Conservation (phyloP, 495 filamentous ascomycete species). For the Aspergillus ostianus region DNA sequence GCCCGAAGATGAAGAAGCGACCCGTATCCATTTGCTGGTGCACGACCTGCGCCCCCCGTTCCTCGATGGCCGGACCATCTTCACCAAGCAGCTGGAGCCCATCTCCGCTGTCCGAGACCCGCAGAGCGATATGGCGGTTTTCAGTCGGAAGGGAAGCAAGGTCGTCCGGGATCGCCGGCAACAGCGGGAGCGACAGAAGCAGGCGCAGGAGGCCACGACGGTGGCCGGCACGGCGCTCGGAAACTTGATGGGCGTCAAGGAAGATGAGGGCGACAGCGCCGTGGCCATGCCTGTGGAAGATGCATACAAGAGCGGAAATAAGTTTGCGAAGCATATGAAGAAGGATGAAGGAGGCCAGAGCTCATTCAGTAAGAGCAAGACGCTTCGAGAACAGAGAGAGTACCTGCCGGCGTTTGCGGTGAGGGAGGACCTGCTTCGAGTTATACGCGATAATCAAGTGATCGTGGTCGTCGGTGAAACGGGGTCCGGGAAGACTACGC, state of each 20-base stretch:
- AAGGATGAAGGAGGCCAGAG: conserved; percentile 80
- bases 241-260: conserved; percentile 92
- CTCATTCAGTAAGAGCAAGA: conserved; percentile 89
- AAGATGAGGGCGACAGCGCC: conserved; percentile 90
- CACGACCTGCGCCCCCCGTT: conserved; percentile 96
- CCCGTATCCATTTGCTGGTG: conserved; percentile 84
- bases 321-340: conserved; percentile 89
- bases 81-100: conserved; percentile 96
- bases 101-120: conserved; percentile 90
- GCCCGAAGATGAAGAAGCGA: conserved; percentile 89
- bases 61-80: conserved; percentile 89
- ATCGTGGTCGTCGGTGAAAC: conserved; percentile 96
- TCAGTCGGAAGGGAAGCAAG: conserved; percentile 91
- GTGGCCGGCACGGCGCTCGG: conserved; percentile 88
- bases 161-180: conserved; percentile 88
- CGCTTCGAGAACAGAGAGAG: conserved; percentile 86
- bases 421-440: conserved; percentile 87
- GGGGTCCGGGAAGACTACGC: conserved; percentile 94
- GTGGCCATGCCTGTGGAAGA: conserved; percentile 74
- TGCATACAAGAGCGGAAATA: conserved; percentile 64
- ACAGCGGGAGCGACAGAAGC: conserved; percentile 90
- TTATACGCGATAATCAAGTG: conserved; percentile 96
- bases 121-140: conserved; percentile 99
- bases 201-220: conserved; percentile 94
- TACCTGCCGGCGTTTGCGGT: conserved; percentile 96